A percentile compares a stretch with the other conserved stretches of the same genome.
phyloP scores from a whole-genome alignment of 352 stramenopile genomes.

The Pythium aristosporum region DNA sequence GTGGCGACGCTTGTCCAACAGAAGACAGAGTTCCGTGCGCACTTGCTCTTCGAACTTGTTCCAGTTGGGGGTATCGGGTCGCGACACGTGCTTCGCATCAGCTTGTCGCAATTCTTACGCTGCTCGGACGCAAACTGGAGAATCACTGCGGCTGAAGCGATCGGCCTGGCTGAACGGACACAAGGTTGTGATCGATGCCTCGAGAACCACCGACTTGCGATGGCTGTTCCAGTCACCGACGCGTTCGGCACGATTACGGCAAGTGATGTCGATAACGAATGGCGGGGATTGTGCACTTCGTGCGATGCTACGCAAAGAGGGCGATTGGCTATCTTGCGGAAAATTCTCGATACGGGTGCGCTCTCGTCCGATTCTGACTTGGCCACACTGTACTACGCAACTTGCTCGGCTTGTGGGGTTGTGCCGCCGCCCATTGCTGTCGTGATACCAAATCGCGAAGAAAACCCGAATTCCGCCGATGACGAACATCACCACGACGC shows the following conservation, averaged over 20 bases:
- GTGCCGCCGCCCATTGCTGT: slow-evolving; percentile 16
- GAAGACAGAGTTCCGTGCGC: slow-evolving; percentile 55
- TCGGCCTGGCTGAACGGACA: neutral
- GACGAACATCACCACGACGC: neutral
- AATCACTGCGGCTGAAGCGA: neutral
- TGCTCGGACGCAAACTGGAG: slow-evolving; percentile 26
- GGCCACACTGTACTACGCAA: slow-evolving; percentile 19
- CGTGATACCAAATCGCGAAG: neutral
- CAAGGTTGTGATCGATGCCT: neutral
- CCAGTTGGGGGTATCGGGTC: slow-evolving; percentile 8
- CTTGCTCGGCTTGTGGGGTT: slow-evolving; percentile 4
- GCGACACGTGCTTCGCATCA: slow-evolving; percentile 41
- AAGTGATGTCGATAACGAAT: neutral
- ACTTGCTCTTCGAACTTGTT: slow-evolving; percentile 48
- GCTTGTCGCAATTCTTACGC: slow-evolving; percentile 44
- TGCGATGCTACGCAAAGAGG: slow-evolving; percentile 4
- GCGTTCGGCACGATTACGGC: neutral
- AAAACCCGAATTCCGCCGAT: neutral
- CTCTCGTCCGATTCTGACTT: neutral
- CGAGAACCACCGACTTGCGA: neutral
- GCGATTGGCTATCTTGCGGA: slow-evolving; percentile 10
- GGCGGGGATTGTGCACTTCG: neutral
- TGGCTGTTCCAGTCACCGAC: neutral
- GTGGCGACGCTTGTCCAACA: slow-evolving; percentile 51
- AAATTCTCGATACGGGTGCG: neutral